phyloP scores from a whole-genome alignment of 2,329 filamentous ascomycete species.

The Coniochaeta sp. region DNA sequence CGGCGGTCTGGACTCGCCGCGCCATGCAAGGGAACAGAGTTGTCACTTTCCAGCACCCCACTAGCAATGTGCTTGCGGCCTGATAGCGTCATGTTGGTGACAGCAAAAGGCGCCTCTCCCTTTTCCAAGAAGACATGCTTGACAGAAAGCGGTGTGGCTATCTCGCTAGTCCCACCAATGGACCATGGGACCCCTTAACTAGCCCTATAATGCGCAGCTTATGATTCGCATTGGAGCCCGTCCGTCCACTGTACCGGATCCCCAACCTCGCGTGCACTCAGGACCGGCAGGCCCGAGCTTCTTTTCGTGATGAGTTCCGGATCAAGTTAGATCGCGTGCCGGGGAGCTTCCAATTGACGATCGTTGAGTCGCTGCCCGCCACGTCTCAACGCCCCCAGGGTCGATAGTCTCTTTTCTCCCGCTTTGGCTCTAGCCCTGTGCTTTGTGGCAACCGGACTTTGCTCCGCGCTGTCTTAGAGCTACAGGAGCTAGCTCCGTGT shows the following conservation, averaged over 20 bases:
- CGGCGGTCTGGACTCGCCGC: constrained; percentile 1
- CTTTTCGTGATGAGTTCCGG: background rate
- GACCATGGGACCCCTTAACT: background rate
- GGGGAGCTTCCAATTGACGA: background rate
- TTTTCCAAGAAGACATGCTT: background rate
- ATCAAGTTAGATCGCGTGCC: background rate
- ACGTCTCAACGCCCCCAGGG: no score
- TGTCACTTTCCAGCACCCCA: background rate
- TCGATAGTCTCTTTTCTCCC: no score
- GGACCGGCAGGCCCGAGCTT: background rate
- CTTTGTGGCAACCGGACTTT: no score
- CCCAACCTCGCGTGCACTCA: background rate
- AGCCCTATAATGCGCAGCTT: background rate
- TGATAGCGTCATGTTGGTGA: background rate
- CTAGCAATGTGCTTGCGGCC: background rate
- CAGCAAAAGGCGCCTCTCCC: background rate
- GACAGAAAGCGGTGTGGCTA: background rate
- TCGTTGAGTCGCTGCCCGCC: no score
- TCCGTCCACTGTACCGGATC: background rate
- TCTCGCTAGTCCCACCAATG: background rate
- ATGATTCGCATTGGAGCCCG: background rate
- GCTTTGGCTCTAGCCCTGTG: no score
- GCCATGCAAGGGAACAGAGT: background rate
- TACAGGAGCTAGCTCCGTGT: no score
- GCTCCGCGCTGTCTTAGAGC: no score